phyloP scores from a whole-genome alignment of 257 asterid species.

The Fraxinus cuspidata region DNA sequence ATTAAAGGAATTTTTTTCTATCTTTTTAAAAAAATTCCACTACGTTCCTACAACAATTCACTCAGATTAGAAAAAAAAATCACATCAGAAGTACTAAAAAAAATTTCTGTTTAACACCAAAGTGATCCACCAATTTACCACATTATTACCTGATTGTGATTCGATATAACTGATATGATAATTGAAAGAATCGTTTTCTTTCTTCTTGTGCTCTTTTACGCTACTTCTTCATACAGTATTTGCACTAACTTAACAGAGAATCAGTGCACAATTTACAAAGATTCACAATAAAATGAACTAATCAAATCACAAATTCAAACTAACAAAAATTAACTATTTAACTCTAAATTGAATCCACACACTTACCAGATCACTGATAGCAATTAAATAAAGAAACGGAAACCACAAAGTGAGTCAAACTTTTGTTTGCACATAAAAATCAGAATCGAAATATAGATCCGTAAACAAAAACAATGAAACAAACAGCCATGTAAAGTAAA shows the following conservation, averaged over 20 bases:
- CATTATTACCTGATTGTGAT: neutral
- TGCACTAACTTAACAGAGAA: neutral
- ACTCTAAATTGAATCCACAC: neutral
- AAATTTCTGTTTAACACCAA: neutral
- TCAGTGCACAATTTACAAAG: neutral
- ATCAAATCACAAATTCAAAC: neutral
- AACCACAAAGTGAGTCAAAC: constrained; percentile 4
- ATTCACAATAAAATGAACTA: neutral
- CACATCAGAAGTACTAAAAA: neutral
- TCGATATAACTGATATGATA: neutral
- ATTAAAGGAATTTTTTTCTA: neutral
- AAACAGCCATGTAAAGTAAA: neutral
- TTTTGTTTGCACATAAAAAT: constrained; percentile 4
- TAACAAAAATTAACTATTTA: neutral
- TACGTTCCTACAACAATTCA: neutral
- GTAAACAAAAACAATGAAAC: constrained; percentile 16
- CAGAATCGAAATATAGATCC: constrained; percentile 28
- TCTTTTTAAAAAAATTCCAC: neutral
- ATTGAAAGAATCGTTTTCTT: neutral
- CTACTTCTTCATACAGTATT: neutral
- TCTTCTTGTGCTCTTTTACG: neutral
- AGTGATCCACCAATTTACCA: neutral
- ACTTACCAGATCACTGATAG: neutral
- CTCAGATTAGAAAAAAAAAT: neutral
- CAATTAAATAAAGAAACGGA: neutral